phyloP scores from a whole-genome alignment of 805 yeast genomes.

The Nakazawaea pomicola region DNA sequence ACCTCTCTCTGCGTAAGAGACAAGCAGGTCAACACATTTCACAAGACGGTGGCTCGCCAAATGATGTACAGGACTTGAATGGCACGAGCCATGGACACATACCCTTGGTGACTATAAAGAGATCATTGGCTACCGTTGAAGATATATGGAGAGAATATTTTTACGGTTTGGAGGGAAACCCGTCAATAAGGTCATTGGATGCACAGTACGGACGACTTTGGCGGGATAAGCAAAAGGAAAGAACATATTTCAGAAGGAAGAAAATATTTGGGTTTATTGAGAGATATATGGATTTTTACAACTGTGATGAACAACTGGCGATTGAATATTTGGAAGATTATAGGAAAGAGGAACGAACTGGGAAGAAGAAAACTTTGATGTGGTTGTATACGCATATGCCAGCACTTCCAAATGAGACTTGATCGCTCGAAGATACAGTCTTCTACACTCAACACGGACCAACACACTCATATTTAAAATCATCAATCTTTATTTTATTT shows the following conservation, averaged over 20 bases:
- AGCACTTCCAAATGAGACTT: constrained; percentile 1
- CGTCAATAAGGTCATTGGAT: constrained; percentile 29
- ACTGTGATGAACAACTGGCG: constrained; percentile 23
- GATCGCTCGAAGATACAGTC: neutral
- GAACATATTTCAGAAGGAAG: constrained; percentile 32
- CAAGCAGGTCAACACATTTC: no score
- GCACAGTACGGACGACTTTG: constrained; percentile 29
- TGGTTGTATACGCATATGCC: constrained; percentile 29
- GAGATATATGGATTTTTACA: constrained; percentile 17
- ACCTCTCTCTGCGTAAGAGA: no score
- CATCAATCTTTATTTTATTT: no score
- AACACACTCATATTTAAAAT: no score
- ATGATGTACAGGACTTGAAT: no score
- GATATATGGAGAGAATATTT: constrained; percentile 36
- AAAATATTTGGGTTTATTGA: constrained; percentile 22
- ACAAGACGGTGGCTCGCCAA: no score
- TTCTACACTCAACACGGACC: neutral
- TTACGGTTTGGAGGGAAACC: constrained; percentile 31
- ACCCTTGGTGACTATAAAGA: constrained; percentile 14
- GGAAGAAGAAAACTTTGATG: constrained; percentile 26
- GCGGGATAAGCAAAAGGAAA: constrained; percentile 33
- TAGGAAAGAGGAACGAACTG: constrained; percentile 23
- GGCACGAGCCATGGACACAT: no score
- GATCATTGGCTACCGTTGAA: constrained; percentile 21
- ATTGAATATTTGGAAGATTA: constrained; percentile 29